These are phyloP conservation scores for Phaffia rhodozyma DNA, from an alignment of 1,284 basidiomycete species.

Conservation along the genomic window DNA sequence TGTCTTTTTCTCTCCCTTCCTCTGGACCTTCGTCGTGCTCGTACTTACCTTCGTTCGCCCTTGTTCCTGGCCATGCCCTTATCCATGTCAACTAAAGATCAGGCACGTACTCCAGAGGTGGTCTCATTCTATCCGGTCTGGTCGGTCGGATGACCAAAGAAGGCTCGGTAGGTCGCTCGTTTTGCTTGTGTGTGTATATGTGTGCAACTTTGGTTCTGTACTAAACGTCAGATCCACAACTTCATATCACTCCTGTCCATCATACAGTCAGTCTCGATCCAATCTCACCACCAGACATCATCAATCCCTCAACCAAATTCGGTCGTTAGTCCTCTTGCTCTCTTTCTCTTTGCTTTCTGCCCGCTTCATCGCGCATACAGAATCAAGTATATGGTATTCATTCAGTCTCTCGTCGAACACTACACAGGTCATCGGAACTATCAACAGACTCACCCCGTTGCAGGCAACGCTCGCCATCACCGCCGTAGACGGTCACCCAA, in stretches of 20 bases:
- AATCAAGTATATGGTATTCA: background rate
- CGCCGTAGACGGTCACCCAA: slow-evolving; percentile 78
- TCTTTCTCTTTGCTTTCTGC: background rate
- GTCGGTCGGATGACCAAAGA: slow-evolving; percentile 13
- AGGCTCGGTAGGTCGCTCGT: slow-evolving; percentile 6
- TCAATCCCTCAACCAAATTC: slow-evolving; percentile 15
- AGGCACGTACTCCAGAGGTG: slow-evolving; percentile 6
- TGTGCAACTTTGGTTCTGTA: background rate
- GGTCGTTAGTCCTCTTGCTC: slow-evolving; percentile 1
- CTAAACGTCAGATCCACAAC: too few species aligned
- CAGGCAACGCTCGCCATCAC: slow-evolving; percentile 81
- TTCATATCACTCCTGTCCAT: background rate
- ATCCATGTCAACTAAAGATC: background rate
- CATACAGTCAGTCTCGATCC: slow-evolving; percentile 5
- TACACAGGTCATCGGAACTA: slow-evolving; percentile 22
- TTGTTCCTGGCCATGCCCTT: background rate
- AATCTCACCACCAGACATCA: slow-evolving; percentile 5
- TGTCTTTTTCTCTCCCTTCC: background rate
- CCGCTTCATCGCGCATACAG: background rate
- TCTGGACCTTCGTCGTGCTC: background rate
- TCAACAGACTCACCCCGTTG: slow-evolving; percentile 73
- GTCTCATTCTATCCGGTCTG: background rate
- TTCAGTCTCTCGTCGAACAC: background rate
- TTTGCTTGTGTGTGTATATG: background rate
- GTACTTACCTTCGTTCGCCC: background rate